Evolutionary conservation across 176 grass and related monocot species (phyloP), one percentile per base, ranked within the genome.

Genomic region (Otatea glauca): DNA sequence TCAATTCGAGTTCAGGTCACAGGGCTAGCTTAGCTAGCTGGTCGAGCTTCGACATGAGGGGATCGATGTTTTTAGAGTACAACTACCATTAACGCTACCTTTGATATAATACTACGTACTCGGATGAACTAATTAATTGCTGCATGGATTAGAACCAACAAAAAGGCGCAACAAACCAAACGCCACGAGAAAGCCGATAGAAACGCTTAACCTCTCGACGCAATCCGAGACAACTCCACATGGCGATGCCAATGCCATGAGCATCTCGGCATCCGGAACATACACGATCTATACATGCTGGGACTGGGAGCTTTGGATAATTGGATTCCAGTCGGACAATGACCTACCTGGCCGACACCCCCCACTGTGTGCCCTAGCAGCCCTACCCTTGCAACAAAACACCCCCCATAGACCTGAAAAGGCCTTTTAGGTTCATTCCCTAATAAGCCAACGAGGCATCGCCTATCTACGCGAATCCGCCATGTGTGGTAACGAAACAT

Each of bases 241-340:
- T 29, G 29, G 29, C 29, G 29, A 29, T 29, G 29, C 29, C 29
- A 29, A 29, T 29, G 29, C 29, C 29, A 29, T 29, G 1, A 29
- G 29, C 29, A 29, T 29, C 29, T 29, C 29, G 29, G 29, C 29
- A 29, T 29, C 29, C 29, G 29, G 29, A 0, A 29, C 29, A 29
- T 29, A 29, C 29, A 29, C 29, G 1, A 29, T 29, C 29, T 29
- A 29, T 29, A 0, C 29, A 29, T 29, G 29, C 29, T 29, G 29
- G 29, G 35, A 82, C 29, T 29, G 29, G 29, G 35, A 82, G 59
- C 69, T 78, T 63, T 70, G 88, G 77, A 81, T 54, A 62, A 76
- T 70, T 59, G 65, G 83, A 82, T 86, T 72, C 88, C 38, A 27
- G 21, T 39, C 15, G 65, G 78, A 90, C 50, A 86, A 68, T 45